Evolutionary conservation across 257 asterid species (phyloP).

Genomic region (Solanum bulbocastanum): DNA sequence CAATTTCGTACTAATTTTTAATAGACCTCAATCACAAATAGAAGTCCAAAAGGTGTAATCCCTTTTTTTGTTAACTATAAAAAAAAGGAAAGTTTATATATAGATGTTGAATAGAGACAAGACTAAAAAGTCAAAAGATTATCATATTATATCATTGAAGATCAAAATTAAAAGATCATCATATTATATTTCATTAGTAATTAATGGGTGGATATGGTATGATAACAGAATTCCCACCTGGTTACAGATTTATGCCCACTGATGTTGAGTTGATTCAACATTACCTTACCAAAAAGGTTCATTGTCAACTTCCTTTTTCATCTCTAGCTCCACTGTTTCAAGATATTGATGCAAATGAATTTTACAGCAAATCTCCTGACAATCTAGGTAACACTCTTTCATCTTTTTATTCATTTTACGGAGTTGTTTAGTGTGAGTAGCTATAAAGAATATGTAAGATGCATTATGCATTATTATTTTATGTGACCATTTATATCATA

Average conservation of each 20-base stretch:
- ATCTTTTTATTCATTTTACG: background rate
- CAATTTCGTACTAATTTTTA: background rate
- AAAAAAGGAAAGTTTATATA: background rate
- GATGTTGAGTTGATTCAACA: conserved; percentile 12
- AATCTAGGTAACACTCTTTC: conserved; percentile 3
- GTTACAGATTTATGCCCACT: conserved; percentile 21
- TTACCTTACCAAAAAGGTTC: conserved; percentile 12
- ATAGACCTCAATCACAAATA: background rate
- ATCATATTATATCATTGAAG: no score
- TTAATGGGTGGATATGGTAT: background rate
- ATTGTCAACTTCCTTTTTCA: background rate
- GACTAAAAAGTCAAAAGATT: no score
- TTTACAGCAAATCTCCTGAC: conserved; percentile 6
- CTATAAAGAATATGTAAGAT: no score
- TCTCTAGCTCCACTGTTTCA: background rate
- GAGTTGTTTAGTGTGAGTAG: no score
- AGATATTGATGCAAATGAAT: conserved; percentile 3
- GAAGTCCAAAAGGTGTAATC: background rate
- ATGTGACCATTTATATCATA: no score
- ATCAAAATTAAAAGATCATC: no score
- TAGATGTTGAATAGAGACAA: background rate
- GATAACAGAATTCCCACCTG: conserved; percentile 1
- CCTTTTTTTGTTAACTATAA: background rate
- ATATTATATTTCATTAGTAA: background rate
- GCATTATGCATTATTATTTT: no score